phyloP scores from a whole-genome alignment of 106 monocot species.

The Dendrobium chrysotoxum region DNA sequence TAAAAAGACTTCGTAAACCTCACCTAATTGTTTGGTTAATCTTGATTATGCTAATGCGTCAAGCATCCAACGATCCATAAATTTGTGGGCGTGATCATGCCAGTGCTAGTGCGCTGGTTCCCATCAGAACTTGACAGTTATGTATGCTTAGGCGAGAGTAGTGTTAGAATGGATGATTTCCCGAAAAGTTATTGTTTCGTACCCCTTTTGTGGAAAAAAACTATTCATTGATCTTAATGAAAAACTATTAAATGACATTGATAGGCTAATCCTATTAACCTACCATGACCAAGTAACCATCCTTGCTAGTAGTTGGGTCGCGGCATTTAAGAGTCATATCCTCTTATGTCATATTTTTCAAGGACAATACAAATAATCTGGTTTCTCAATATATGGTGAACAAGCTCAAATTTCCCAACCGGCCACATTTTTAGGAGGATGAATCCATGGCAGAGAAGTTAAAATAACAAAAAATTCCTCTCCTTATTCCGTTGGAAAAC shows the following conservation, averaged over 20 bases:
- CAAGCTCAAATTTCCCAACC: too few species aligned
- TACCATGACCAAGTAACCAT: background rate
- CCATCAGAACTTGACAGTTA: too few species aligned
- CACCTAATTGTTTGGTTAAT: background rate
- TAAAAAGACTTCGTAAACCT: background rate
- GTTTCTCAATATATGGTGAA: background rate
- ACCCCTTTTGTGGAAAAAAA: too few species aligned
- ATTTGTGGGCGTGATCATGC: too few species aligned
- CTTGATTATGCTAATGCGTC: background rate
- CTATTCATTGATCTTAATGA: background rate
- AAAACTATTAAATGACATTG: background rate
- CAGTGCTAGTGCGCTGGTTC: too few species aligned
- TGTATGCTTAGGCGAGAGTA: too few species aligned
- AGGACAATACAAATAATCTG: background rate
- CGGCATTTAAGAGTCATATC: background rate
- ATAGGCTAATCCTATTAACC: background rate
- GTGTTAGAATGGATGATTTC: too few species aligned
- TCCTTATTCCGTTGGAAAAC: background rate
- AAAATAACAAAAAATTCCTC: background rate
- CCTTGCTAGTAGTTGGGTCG: background rate
- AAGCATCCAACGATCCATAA: too few species aligned
- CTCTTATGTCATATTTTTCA: background rate
- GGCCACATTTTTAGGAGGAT: too few species aligned
- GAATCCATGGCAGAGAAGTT: background rate
- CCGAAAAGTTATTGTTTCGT: too few species aligned